Evolutionary conservation across 495 filamentous ascomycete genomes (phyloP).

Genomic region (Penicillium daleae): DNA sequence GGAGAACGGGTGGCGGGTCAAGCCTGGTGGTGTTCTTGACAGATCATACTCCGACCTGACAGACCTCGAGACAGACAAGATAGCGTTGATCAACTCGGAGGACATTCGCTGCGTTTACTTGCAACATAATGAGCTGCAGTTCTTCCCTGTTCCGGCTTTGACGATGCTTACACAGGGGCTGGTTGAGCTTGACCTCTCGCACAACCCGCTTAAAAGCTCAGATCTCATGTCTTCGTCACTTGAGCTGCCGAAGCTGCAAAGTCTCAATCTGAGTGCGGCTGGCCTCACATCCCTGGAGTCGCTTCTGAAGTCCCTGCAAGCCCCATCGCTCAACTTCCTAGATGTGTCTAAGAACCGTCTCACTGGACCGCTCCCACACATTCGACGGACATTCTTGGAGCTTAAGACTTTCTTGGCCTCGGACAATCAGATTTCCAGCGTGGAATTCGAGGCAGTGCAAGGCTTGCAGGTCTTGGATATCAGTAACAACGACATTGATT

Average conservation of each 20-base stretch:
- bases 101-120: slow-evolving; percentile 64
- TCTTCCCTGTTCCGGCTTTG: slow-evolving; percentile 66
- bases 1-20: slow-evolving; percentile 60
- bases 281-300: slow-evolving; percentile 66
- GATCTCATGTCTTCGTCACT: slow-evolving; percentile 63
- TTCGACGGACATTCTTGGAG: slow-evolving; percentile 63
- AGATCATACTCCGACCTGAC: slow-evolving; percentile 66
- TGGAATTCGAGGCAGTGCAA: slow-evolving; percentile 72
- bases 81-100: slow-evolving; percentile 49
- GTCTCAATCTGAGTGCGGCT: slow-evolving; percentile 73
- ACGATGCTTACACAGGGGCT: slow-evolving; percentile 68
- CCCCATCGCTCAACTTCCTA: slow-evolving; percentile 72
- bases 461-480: slow-evolving; percentile 79
- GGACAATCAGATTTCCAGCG: slow-evolving; percentile 74
- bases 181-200: slow-evolving; percentile 74
- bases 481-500: slow-evolving; percentile 78
- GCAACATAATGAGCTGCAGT: slow-evolving; percentile 73
- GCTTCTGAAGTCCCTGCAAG: slow-evolving; percentile 63
- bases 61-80: slow-evolving; percentile 46
- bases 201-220: slow-evolving; percentile 71
- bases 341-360: slow-evolving; percentile 83
- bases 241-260: slow-evolving; percentile 71
- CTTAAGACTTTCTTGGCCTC: slow-evolving; percentile 68
- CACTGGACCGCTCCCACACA: slow-evolving; percentile 60
- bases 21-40: slow-evolving; percentile 73